phyloP scores from a whole-genome alignment of 129 eudicot genomes.

The Erigeron canadensis region DNA sequence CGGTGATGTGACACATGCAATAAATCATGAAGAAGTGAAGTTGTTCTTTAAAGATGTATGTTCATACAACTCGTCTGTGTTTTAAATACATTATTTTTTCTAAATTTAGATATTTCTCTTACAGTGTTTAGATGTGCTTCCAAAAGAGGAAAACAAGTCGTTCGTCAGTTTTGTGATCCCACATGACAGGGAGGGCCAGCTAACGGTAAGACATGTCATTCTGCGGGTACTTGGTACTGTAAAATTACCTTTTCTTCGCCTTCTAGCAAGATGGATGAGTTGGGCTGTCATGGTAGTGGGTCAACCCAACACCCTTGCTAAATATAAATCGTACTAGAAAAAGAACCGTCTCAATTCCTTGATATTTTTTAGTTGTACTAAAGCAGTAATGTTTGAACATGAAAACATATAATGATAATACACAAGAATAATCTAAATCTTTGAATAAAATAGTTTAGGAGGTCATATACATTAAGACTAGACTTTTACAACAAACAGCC shows the following conservation, averaged over 20 bases:
- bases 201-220: constrained; percentile 52
- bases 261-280: not conserved
- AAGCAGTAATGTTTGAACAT: no score
- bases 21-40: constrained; percentile 55
- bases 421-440: no score
- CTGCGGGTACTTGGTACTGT: not conserved
- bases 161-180: constrained; percentile 83
- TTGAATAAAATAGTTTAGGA: not conserved
- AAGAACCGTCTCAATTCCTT: no score
- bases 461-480: not conserved
- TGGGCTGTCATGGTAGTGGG: not conserved
- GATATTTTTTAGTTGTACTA: no score
- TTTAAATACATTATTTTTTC: not conserved
- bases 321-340: no score
- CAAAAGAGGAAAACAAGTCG: constrained; percentile 86
- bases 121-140: constrained; percentile 74
- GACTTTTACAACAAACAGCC: not conserved
- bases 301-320: not conserved
- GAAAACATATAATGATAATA: no score
- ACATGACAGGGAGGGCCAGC: constrained; percentile 69
- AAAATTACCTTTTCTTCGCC: not conserved
- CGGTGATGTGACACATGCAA: constrained; percentile 26
- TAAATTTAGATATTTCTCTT: constrained; percentile 10
- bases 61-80: constrained; percentile 18
- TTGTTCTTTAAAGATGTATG: constrained; percentile 71